Base-by-base conservation (phyloP, 148 eudicot species). In the Rhododendron mucronatum region DNA sequence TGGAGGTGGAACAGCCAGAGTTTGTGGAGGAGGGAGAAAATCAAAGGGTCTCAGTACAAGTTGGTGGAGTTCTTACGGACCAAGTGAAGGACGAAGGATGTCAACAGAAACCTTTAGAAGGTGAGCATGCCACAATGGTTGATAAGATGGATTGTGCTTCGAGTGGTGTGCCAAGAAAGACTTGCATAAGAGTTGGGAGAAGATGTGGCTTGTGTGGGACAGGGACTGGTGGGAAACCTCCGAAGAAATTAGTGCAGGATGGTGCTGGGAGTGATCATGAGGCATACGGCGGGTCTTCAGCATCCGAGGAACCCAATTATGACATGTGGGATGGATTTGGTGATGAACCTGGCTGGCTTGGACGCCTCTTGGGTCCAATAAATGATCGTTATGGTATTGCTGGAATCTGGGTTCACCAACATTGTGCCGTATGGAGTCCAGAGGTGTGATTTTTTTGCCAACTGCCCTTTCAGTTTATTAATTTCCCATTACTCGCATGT, bases 341-440 rank as follows among this genome's bases (percentile, higher is more conserved):
- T 55, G 95, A 95, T 87, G 98, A 96, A 86, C 90, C 98, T 89
- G 94, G 96, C 61, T 96, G 99, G 99, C 95, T 95, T 86, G 99
- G 99, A 59, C 90, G 92, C 47, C 95, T 96, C 84, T 88, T 96
- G 87, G 99, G 99, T 61, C 99, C 99, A 48, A 89, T 96, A 55
- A 96, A 94, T 92, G 98, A 96, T 82, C 94, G 97, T 9, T 91
- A 89, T 85, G 99, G 99, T 81, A 96, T 96, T 89, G 98, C 99
- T 82, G 94, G 99, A 89, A 94, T 95, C 51, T 96, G 97, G 98
- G 98, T 96, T 83, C 99, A 96, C 89, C 99, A 94, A 88, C 96
- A 95, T 61, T 96, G 99, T 91, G 99, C 99, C 87, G 99, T 96
- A 41, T 96, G 99, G 99, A 96, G 99, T 92, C 99, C 99, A 71